These are phyloP conservation scores for Backusella sp. DNA, from an alignment of 192 early-diverging fungal genomes.

Conservation along the genomic window DNA sequence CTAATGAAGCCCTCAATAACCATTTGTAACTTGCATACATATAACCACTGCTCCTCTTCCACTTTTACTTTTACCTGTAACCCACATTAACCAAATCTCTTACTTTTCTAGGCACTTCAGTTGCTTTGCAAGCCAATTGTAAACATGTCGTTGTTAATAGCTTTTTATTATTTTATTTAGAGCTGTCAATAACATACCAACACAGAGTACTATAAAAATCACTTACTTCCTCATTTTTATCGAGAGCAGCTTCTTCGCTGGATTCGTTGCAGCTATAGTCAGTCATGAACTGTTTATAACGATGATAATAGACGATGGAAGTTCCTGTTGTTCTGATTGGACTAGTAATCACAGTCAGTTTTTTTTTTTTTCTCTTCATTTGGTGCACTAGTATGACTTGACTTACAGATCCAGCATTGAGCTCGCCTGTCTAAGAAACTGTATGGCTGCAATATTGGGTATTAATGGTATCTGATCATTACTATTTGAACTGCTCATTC, in stretches of 20 bases:
- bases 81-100: constrained; percentile 56
- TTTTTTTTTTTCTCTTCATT: neutral
- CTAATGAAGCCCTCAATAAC: constrained; percentile 23
- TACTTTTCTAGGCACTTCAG: constrained; percentile 50
- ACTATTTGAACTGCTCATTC: neutral
- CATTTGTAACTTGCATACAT: neutral
- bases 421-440: constrained; percentile 32
- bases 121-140: constrained; percentile 52
- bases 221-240: constrained; percentile 27
- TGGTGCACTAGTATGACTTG: no score
- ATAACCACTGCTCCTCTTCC: constrained; percentile 18
- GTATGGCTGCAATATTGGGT: constrained; percentile 19
- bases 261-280: no score
- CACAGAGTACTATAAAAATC: neutral
- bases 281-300: constrained; percentile 42
- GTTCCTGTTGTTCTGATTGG: constrained; percentile 48
- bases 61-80: constrained; percentile 32
- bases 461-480: constrained; percentile 16
- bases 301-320: constrained; percentile 50
- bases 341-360: constrained; percentile 17
- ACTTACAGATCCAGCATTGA: constrained; percentile 38
- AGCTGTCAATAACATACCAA: neutral
- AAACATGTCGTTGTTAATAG: constrained; percentile 53
- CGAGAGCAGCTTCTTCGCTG: neutral
- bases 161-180: constrained; percentile 18